Evolutionary conservation across 31 red algal species (phyloP), one percentile per base, ranked within the genome.

Genomic region (Pterothamnion heteromorphum): DNA sequence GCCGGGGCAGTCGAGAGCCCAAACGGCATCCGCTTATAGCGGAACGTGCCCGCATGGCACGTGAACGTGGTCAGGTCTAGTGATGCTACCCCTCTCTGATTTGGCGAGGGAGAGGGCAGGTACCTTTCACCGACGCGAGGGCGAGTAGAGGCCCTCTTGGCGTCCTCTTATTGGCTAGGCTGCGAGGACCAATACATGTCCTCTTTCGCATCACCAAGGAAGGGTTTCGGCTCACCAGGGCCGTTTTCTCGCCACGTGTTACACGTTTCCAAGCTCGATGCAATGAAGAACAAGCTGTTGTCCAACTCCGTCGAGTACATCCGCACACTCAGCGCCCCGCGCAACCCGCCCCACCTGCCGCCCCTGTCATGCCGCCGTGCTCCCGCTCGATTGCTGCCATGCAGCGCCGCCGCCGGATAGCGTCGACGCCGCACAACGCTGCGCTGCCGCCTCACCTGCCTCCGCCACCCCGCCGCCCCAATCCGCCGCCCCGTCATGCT

Each of bases 101-200:
- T 82, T 82, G 78, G 24, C 24, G 78, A 82, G 78, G 78, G 78
- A 82, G 78, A 82, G 78, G 78, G 78, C 78, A 82, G 78, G 78
- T 82, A 82, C 5, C 14, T 23, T 82, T 21, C 14, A 82, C 78
- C 78, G n/a, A 27, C 78, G 78, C 78, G 78, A 82, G 78, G 24
- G 24, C 78, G 78, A 82, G 78, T 9, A 82, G 78, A 82, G 78
- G 14, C 78, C 78, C 78, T 82, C 78, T 82, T 82, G 5, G 5
- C 78, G 78, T 82, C 78, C 24, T 82, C 78, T 82, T 82, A 82
- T 27, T 82, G 78, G 24, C 5, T 82, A 82, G 20, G 78, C 78
- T 21, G 78, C n/a, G 78, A 28, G 78, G 78, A 82, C 78, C 14
- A 82, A 9, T 28, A 9, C 24, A 27, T 82, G 78, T 82, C 26